Percentiles rank a stretch among this genome's conserved stretches.
phyloP scores from a whole-genome alignment of 768 basidiomycete genomes.

The Holtermanniella nyarrowii region DNA sequence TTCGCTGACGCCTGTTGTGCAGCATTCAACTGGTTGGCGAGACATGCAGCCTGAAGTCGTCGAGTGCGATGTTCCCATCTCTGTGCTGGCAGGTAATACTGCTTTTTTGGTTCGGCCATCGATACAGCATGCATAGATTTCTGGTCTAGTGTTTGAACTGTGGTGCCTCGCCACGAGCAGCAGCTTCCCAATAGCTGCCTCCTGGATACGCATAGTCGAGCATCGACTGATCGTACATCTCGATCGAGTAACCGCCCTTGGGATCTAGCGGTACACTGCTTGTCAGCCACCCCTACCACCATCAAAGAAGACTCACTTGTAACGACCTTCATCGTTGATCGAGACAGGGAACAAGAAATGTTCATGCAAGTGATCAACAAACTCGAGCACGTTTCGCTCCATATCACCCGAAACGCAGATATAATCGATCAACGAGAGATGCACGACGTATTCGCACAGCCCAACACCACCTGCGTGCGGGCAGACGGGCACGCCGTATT shows the following conservation, averaged over 20 bases:
- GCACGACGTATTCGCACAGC: constrained; percentile 79
- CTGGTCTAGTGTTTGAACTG: background rate
- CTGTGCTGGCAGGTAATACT: constrained; percentile 80
- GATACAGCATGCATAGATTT: background rate
- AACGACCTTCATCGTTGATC: constrained; percentile 72
- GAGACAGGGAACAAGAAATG: constrained; percentile 82
- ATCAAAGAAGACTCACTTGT: constrained; percentile 58
- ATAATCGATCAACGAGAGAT: constrained; percentile 73
- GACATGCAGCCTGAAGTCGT: constrained; percentile 72
- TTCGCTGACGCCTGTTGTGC: background rate
- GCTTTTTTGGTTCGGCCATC: constrained; percentile 48
- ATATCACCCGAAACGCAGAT: constrained; percentile 81
- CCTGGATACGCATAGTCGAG: constrained; percentile 75
- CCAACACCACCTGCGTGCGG: constrained; percentile 94
- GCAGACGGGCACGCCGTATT: constrained; percentile 79
- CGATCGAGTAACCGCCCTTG: constrained; percentile 69
- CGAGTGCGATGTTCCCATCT: constrained; percentile 85
- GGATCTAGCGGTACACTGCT: constrained; percentile 67
- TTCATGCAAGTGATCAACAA: constrained; percentile 67
- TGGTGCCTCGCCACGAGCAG: constrained; percentile 21
- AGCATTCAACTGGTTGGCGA: constrained; percentile 47
- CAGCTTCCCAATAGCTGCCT: constrained; percentile 63
- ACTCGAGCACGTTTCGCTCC: constrained; percentile 82
- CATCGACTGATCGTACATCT: constrained; percentile 74
- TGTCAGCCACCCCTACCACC: constrained; percentile 64